These are phyloP conservation scores for Solanum appendiculatum DNA, from an alignment of 257 asterid species.

Conservation along the genomic window DNA sequence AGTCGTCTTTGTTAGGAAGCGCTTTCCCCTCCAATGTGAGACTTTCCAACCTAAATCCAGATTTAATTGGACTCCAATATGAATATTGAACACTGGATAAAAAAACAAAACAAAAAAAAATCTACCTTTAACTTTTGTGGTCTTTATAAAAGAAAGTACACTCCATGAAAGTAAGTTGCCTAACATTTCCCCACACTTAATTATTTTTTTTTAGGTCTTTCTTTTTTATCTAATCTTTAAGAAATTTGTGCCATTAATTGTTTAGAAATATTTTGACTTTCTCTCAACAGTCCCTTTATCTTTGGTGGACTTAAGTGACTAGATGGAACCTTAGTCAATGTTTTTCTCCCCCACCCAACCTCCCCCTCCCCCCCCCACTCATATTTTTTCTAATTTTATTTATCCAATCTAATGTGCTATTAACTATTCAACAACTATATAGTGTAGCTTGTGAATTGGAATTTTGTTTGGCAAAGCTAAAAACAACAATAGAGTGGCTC, in stretches of 20 bases:
- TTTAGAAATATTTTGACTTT: background rate
- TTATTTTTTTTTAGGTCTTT: background rate
- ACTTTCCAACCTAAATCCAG: fast-evolving
- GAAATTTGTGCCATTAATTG: background rate
- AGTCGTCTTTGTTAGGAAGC: too few relatives aligned
- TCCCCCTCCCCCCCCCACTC: background rate
- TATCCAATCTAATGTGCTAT: background rate
- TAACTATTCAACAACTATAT: background rate
- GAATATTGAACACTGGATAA: too few relatives aligned
- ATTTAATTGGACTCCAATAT: background rate
- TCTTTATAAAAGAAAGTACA: background rate
- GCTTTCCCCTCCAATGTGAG: too few relatives aligned
- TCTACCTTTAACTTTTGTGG: background rate
- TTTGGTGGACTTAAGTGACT: background rate
- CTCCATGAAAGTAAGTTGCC: background rate
- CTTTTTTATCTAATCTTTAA: background rate
- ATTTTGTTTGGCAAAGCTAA: background rate
- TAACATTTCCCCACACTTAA: background rate
- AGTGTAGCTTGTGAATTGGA: background rate
- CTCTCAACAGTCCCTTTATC: background rate
- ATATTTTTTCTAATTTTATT: background rate
- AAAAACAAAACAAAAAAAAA: too few relatives aligned
- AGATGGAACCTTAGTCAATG: background rate
- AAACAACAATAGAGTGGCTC: background rate
- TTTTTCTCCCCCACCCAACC: background rate